Base-by-base conservation (phyloP, 1,284 basidiomycete genomes). In the Marasmius tenuissimus region DNA sequence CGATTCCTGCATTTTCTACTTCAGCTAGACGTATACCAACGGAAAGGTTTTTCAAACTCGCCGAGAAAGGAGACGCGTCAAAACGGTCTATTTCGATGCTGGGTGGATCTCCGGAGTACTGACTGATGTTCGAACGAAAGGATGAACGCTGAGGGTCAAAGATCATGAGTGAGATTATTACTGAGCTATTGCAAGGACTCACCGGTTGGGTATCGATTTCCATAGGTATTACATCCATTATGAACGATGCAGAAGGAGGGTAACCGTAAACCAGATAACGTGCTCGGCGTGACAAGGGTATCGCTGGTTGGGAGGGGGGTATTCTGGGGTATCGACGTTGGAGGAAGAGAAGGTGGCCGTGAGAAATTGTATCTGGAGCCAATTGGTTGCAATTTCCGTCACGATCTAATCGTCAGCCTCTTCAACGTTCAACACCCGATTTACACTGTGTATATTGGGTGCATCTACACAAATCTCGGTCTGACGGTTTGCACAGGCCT, bases 1-100 rank as follows among this genome's bases (percentile, higher is more conserved):
- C 22, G 71, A 73, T 50, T 70, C 69, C 74, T 74, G 47, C 16
- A 64, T 9, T 12, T 48, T 27, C 45, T 48, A 45, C 49, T 18
- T 33, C 10, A 45, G 12, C 14, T 35, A 16, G 12, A 39, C n/a
- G 16, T 37, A 38, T n/a, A 27, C 18, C 16, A 20, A 18, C 12
- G 18, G 16, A 50, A 51, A 27, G 27, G 27, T 27, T 27, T 2
- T 27, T 27, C 27, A 34, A 33, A 35, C 61, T 52, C 39, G 59
- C 61, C 47, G 61, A 62, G 14, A 62, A 62, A 35, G 61, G 61
- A 35, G 58, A 59, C 11, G 55, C 61, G 50, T 62, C 61, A 8
- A 62, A 40, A 14, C 45, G 45, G 39, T 59, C 52, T 1, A 59
- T 62, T 42, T 62, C 53, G 37, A 62, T 62, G n/a, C 47, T 38